Percentiles rank a stretch among this genome's conserved stretches.
Evolutionary conservation across 78 protist species (phyloP).

Genomic region (Chrysochromulina tobinii): DNA sequence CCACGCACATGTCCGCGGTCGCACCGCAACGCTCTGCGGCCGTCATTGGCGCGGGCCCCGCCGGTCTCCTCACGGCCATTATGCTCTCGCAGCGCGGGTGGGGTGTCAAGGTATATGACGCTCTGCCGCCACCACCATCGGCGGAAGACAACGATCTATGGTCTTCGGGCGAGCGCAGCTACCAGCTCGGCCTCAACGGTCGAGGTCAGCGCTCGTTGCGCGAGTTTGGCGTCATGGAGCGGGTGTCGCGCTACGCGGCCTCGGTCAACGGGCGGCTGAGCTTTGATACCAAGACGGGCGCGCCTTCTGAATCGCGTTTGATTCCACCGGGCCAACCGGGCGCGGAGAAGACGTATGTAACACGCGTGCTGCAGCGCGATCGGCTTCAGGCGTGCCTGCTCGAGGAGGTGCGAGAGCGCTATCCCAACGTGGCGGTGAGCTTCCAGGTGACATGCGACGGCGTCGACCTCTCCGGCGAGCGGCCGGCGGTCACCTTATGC

Average conservation of each 20-base stretch:
- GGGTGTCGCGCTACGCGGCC: not conserved
- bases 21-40: conserved; percentile 12
- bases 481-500: not conserved
- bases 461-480: not conserved
- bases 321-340: not conserved
- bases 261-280: not conserved
- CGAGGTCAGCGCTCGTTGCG: not conserved
- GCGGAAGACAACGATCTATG: not conserved
- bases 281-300: not conserved
- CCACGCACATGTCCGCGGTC: no score
- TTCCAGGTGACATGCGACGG: not conserved
- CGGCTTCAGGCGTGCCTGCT: conserved; percentile 12
- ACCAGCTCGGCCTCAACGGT: conserved; percentile 10
- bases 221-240: not conserved
- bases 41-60: not conserved
- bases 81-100: conserved; percentile 9
- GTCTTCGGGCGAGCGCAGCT: not conserved
- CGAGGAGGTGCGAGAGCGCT: not conserved
- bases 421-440: not conserved
- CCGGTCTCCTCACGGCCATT: conserved; percentile 17
- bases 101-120: not conserved
- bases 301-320: not conserved
- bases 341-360: not conserved
- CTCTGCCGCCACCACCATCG: not conserved
- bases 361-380: conserved; percentile 10